Conservation (phyloP, 805 yeast species). For the Priceomyces haplophilus region DNA sequence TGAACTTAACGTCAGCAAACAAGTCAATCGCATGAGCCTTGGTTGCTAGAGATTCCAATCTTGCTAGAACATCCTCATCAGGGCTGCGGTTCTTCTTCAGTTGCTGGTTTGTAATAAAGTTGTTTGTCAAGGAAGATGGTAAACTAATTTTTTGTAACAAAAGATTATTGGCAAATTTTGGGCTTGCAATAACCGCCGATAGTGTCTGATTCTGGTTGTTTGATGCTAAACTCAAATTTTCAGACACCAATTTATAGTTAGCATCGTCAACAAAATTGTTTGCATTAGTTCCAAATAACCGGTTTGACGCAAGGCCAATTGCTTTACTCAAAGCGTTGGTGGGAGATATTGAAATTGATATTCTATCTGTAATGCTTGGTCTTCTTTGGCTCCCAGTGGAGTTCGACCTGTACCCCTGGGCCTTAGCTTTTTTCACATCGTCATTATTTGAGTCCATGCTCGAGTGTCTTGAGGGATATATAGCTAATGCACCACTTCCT, state of each 20-base stretch:
- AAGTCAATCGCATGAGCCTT: slow-evolving; percentile 86
- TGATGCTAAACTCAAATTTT: not conserved
- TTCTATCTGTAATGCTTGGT: slow-evolving; percentile 60
- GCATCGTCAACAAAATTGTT: slow-evolving; percentile 12
- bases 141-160: slow-evolving; percentile 32
- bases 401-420: slow-evolving; percentile 44
- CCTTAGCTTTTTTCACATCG: slow-evolving; percentile 17
- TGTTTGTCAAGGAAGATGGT: slow-evolving; percentile 23
- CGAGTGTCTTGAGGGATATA: slow-evolving; percentile 31
- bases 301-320: slow-evolving; percentile 78
- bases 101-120: slow-evolving; percentile 10
- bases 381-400: slow-evolving; percentile 53
- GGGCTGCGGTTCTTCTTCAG: slow-evolving; percentile 12
- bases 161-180: slow-evolving; percentile 34
- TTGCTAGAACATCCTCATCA: slow-evolving; percentile 39
- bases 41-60: slow-evolving; percentile 75
- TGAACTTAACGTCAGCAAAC: slow-evolving; percentile 87
- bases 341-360: slow-evolving; percentile 72
- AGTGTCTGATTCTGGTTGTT: slow-evolving; percentile 8
- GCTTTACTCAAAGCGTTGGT: slow-evolving; percentile 88
- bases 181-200: slow-evolving; percentile 23
- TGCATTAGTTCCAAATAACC: slow-evolving; percentile 62
- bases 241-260: slow-evolving; percentile 7
- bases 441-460: slow-evolving; percentile 22
- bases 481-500: slow-evolving; percentile 50